Evolutionary conservation across 2,329 filamentous ascomycete species (phyloP).

Genomic region (Sporothrix variecibatus): DNA sequence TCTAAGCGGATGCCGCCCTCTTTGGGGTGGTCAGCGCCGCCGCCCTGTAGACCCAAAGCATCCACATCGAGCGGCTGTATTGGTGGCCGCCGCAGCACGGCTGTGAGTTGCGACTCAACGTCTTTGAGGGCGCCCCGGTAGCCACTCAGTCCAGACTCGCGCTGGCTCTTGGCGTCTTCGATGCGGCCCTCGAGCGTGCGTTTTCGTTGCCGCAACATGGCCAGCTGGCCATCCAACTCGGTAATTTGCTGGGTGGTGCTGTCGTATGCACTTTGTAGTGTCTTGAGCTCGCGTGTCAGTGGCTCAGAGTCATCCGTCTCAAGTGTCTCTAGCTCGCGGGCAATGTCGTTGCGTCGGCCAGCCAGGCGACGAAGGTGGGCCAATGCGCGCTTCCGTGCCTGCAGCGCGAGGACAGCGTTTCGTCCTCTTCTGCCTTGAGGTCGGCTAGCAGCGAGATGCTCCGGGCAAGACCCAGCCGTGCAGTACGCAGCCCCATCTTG

Average conservation of each 20-base stretch:
- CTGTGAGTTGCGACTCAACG: conserved; percentile 62
- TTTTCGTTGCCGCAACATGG: conserved; percentile 60
- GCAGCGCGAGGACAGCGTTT: conserved; percentile 59
- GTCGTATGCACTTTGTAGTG: conserved; percentile 57
- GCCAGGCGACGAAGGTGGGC: conserved; percentile 57
- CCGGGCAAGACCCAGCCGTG: conserved; percentile 64
- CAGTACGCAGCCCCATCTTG: conserved; percentile 59
- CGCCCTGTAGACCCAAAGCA: conserved; percentile 38
- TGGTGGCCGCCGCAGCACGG: conserved; percentile 61
- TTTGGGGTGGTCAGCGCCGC: background rate
- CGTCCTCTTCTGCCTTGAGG: conserved; percentile 69
- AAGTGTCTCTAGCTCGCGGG: conserved; percentile 54
- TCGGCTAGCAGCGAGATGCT: conserved; percentile 65
- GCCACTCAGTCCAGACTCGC: conserved; percentile 71
- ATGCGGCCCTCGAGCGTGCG: conserved; percentile 62
- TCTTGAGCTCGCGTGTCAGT: conserved; percentile 61
- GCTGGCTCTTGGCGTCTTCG: conserved; percentile 62
- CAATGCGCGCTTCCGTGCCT: conserved; percentile 59
- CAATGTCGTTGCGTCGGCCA: conserved; percentile 52
- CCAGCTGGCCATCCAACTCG: conserved; percentile 64
- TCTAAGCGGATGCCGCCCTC: conserved; percentile 9
- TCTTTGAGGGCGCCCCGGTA: conserved; percentile 68
- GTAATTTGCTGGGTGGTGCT: conserved; percentile 63
- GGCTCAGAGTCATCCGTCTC: conserved; percentile 59
- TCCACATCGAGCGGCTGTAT: conserved; percentile 55